Conservation (phyloP, 495 filamentous ascomycete species). For the Podospora comata region DNA sequence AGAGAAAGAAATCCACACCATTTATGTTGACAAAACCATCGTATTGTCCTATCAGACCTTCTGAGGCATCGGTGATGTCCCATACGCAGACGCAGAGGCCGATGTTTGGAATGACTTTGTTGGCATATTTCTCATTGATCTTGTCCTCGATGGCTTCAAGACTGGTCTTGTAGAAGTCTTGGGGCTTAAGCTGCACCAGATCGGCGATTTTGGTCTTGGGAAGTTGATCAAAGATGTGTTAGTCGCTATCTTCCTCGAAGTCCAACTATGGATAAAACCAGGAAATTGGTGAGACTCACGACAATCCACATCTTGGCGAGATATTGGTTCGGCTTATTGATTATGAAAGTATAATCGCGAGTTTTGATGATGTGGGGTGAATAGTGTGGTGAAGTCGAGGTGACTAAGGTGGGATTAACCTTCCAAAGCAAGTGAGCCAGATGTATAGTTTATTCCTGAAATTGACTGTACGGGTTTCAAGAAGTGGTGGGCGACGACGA, state of each 20-base stretch:
- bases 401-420: neutral
- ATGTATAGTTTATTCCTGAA: neutral
- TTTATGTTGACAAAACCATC: conserved; percentile 89
- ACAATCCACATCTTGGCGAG: neutral
- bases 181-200: conserved; percentile 82
- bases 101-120: conserved; percentile 74
- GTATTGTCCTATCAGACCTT: conserved; percentile 88
- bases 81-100: conserved; percentile 91
- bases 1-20: conserved; percentile 48
- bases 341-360: neutral
- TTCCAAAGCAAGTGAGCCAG: neutral
- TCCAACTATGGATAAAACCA: neutral
- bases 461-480: neutral
- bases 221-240: neutral
- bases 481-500: neutral
- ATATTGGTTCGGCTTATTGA: neutral
- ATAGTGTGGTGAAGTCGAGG: neutral
- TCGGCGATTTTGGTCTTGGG: conserved; percentile 65
- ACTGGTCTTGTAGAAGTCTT: conserved; percentile 79
- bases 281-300: neutral
- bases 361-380: neutral
- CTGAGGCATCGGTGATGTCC: conserved; percentile 79
- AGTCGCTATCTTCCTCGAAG: neutral
- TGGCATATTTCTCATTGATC: conserved; percentile 93
- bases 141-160: conserved; percentile 81